Base-by-base conservation (phyloP, 192 early-diverging fungal genomes). In the Mortierella alpina region DNA sequence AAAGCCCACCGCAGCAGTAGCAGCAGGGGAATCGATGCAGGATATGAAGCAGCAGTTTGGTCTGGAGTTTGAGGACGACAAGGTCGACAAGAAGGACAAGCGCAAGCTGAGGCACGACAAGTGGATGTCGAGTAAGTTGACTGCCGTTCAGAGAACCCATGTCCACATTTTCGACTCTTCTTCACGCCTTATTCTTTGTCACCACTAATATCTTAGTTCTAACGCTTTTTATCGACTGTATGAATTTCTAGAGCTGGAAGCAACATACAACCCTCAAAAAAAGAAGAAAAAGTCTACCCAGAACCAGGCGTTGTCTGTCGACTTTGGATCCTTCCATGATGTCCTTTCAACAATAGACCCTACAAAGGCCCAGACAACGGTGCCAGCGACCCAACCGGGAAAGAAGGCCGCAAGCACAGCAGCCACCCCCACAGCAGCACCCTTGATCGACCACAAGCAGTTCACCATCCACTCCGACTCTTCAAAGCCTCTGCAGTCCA, bases 121-220 rank as follows among this genome's bases (percentile, higher is more conserved):
- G 39, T 92, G 91, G 91, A 82, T 92, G 54, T 86, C 89, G n/a
- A 90, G 86, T 87, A 85, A 46, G 84, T 73, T 31, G 31, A 31
- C 31, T 31, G 31, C 31, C 31, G 31, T 31, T 31, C 31, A 31
- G 31, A 31, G 31, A 31, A 31, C 3, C 31, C 31, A 31, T 31
- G 31, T 31, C n/a, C n/a, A n/a, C n/a, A n/a, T 4, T 22, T 44
- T 23, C 4, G n/a, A 58, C 39, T 57, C 45, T 12, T 58, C 20
- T 68, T 55, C 48, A 22, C 8, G 7, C 4, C 48, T 5, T 40
- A 8, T 17, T 13, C 22, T 50, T 53, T 52, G 4, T 50, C 57
- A 59, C 23, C 40, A 39, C n/a, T n/a, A n/a, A n/a, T n/a, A n/a
- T n/a, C n/a, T n/a, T n/a, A n/a, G n/a, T n/a, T n/a, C n/a, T n/a